Base-by-base conservation (phyloP, 345 rosid species). In the Citrus medica region DNA sequence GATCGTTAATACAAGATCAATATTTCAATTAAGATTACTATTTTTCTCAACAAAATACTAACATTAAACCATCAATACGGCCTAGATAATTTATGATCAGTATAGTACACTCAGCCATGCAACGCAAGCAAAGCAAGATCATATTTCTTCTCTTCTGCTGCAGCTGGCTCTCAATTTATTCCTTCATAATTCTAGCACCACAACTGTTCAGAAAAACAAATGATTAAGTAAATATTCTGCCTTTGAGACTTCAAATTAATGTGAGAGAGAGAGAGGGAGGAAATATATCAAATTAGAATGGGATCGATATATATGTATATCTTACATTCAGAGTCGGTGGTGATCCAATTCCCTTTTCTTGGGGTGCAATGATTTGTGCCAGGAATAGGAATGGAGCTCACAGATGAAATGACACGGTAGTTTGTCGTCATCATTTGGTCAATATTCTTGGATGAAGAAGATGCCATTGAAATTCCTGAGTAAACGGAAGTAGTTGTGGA, bases 271-370 rank as follows among this genome's bases (percentile, higher is more conserved):
- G 8, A 12, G 19, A 12, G 21, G 8, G 38, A 37, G 38, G 17
- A 1, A 74, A 28, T 30, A 48, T 9, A 28, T 2, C 37, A 1
- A 8, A 25, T 1, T 53, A 17, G 19, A 53, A 37, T 64, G 35
- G 24, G 32, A 32, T 42, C 33, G 33, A 10, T 10, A 10, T 2
- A 0, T 42, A 42, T 42, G 16, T 2, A 9, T 13, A 13, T 75
- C 87, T 78, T 90, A 95, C 99, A 95, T 69, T 93, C 98, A 25
- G 99, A 80, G 73, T 95, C 98, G 16, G 96, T 92, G 42, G 98
- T 93, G 86, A 93, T 95, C 99, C 99, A 95, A 59, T 88, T 95
- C 58, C 88, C 93, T 88, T 83, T 95, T 66, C 85, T 85, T 33
- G 79, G 22, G 35, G 59, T 61, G 64, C 75, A 79, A 8, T 59